Percentiles rank a stretch among this genome's conserved stretches.
These are phyloP conservation scores for Pseudozyma thailandica DNA, from an alignment of 1,284 basidiomycete species.

Conservation along the genomic window DNA sequence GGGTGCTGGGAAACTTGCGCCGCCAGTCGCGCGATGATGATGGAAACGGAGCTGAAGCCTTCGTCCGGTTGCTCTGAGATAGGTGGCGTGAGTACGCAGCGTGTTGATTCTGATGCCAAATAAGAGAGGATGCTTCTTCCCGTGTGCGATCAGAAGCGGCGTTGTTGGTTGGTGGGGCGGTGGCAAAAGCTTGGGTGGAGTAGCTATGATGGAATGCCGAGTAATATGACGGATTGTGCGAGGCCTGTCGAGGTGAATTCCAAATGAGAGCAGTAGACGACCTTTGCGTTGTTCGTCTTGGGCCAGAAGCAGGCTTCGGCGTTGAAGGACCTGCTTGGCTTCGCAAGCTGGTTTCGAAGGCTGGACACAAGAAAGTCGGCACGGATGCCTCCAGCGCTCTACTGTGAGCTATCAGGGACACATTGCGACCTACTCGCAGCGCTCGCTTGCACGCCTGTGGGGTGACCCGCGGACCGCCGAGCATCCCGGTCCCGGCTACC, in stretches of 20 bases:
- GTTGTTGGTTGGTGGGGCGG: background rate
- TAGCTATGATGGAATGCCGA: slow-evolving; percentile 8
- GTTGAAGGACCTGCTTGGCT: background rate
- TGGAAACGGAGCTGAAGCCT: background rate
- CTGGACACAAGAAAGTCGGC: slow-evolving; percentile 29
- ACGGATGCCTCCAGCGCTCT: slow-evolving; percentile 5
- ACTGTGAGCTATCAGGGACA: background rate
- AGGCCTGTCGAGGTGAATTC: background rate
- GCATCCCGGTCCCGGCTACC: slow-evolving; percentile 35
- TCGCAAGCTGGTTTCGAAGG: slow-evolving; percentile 3
- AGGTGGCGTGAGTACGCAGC: background rate
- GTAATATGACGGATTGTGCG: background rate
- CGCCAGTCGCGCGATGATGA: slow-evolving; percentile 17
- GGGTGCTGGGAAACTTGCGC: slow-evolving; percentile 25
- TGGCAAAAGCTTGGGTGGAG: slow-evolving; percentile 12
- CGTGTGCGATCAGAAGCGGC: background rate
- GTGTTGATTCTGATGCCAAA: slow-evolving; percentile 4
- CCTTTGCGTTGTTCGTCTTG: background rate
- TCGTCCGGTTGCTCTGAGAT: background rate
- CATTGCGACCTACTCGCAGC: slow-evolving; percentile 1
- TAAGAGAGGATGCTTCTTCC: background rate
- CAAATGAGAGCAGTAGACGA: background rate
- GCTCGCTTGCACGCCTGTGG: slow-evolving; percentile 10
- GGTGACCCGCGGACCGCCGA: slow-evolving; percentile 27
- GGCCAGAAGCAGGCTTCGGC: slow-evolving; percentile 8